Base-by-base conservation (phyloP, 1,284 basidiomycete species). In the Boletus calvinii region DNA sequence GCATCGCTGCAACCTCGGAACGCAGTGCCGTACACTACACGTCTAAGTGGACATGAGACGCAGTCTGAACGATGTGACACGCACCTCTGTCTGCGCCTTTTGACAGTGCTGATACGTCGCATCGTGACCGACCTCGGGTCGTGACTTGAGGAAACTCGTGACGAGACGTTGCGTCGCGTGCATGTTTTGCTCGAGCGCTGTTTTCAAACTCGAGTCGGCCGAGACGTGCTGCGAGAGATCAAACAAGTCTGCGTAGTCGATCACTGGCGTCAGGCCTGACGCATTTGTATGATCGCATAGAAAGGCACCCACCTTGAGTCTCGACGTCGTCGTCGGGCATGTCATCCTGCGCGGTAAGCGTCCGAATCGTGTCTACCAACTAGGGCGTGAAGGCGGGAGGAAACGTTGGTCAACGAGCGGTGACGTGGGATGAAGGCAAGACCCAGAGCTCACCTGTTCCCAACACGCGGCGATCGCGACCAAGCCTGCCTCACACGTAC, bases 381-480 rank as follows among this genome's bases (percentile, higher is more conserved):
- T 91, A 57, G 50, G 54, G 54, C 35, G 53, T 4, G 31, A 37
- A 43, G 38, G 24, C 4, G 18, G 5, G 15, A 22, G 3, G 29
- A 44, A 45, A 42, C 2, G 13, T 35, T 34, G 17, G 50, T 52
- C 31, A 50, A 43, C 17, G 44, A 15, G 11, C 36, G 57, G 50
- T 48, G 34, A 36, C 8, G 43, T 34, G 11, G 52, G n/a, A 24
- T 4, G 18, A 48, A 48, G 17, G 12, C 22, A 13, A 22, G 6
- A 30, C n/a, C 8, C 12, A 37, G 8, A 29, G 55, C 63, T 55
- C 69, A 94, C 92, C 79, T 94, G 92, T 56, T 83, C 78, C 92
- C 92, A 95, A 68, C 91, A 94, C n/a, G 92, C 83, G 57, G 90
- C 84, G 61, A 94, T 83, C 26, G 90, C 88, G 44, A 87, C 85